Conservation (phyloP, 2,329 filamentous ascomycete genomes). For the Stenocarpella maydis region DNA sequence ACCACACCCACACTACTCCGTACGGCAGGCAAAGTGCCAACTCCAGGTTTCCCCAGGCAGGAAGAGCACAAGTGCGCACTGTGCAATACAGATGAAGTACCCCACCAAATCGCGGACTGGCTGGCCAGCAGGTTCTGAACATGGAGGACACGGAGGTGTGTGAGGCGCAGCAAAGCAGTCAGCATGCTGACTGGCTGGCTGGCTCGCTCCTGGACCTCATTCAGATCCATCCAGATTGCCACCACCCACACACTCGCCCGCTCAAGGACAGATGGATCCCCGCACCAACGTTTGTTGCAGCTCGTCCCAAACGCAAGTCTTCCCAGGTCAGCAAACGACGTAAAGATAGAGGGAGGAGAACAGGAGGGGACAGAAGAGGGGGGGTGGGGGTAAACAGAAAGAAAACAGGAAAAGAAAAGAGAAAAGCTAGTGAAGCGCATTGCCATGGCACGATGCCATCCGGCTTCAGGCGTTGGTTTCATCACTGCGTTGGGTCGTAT, state of each 20-base stretch:
- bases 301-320: background rate
- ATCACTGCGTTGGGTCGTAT: background rate
- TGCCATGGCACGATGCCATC: background rate
- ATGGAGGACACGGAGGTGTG: slow-evolving; percentile 23
- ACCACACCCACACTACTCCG: background rate
- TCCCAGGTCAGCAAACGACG: slow-evolving; percentile 1
- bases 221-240: slow-evolving; percentile 15
- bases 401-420: background rate
- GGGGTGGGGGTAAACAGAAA: too few species aligned
- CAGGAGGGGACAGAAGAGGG: background rate
- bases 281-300: slow-evolving; percentile 12
- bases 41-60: background rate
- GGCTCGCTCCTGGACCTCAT: background rate
- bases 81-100: background rate
- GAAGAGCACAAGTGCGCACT: background rate
- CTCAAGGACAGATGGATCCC: background rate
- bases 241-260: background rate
- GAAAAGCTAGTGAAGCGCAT: background rate
- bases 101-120: background rate
- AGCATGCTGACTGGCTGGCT: slow-evolving; percentile 1
- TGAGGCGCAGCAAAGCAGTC: slow-evolving; percentile 17
- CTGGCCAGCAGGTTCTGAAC: slow-evolving; percentile 9
- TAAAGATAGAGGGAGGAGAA: background rate
- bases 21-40: background rate
- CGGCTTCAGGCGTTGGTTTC: slow-evolving; percentile 21